Base-by-base conservation (phyloP, 148 eudicot species). In the Fagopyrum tataricum region DNA sequence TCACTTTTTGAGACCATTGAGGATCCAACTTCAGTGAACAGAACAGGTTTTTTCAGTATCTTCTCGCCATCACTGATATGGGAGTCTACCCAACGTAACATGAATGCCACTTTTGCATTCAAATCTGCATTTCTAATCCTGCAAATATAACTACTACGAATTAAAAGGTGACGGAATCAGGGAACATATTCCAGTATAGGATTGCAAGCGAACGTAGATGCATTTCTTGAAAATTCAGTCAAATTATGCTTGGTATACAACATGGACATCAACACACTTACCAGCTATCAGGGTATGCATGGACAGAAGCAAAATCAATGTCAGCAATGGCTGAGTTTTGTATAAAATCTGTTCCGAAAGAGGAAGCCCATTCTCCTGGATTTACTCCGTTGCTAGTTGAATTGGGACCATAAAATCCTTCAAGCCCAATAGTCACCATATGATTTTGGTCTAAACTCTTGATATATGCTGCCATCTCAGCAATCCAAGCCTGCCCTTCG, bases 291-390 rank as follows among this genome's bases (percentile, higher is more conserved):
- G 89, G 92, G 59, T 85, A 84, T 24, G 78, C 80, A 79, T 86
- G 89, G 71, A 79, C 83, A 37, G 89, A 88, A 76, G 89, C 87
- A 79, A 88, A 85, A 78, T 84, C 89, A 11, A 86, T 84, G 53
- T 75, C 79, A 21, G 76, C 76, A 56, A 86, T 72, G 31, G 81
- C 85, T 21, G 85, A 84, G 75, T 85, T 81, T 61, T 75, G 74
- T 72, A 82, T 80, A 66, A 84, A 86, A 75, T 86, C 92, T 17
- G 86, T 78, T 49, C 89, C 89, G 6, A 85, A 76, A 67, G 74
- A 67, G 14, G 85, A 69, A 31, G 87, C 87, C 89, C 87, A 85
- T 6, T 77, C 71, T 52, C 83, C 86, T 17, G 87, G 92, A 76
- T 85, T 88, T 18, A 70, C 74, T 12, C 79, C 71, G 44, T 69